Percentiles rank a stretch among this genome's conserved stretches.
Evolutionary conservation across 2,329 filamentous ascomycete species (phyloP).

Genomic region (Alternaria novae-zelandiae): DNA sequence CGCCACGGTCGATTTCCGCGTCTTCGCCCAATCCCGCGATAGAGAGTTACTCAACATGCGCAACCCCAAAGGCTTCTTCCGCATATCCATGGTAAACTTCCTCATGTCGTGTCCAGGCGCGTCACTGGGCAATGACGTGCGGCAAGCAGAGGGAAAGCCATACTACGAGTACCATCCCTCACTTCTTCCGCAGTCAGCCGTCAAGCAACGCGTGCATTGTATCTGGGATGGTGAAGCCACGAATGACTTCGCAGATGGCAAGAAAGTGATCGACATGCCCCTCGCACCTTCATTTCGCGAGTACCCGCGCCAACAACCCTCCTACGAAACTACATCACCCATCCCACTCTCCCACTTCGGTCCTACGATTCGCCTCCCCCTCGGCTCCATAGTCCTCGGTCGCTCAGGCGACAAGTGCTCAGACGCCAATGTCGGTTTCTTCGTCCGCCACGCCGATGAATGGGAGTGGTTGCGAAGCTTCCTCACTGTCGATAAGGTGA

Average conservation of each 20-base stretch:
- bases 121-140: constrained; percentile 31
- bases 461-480: constrained; percentile 40
- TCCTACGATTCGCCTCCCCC: constrained; percentile 43
- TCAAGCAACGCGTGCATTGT: constrained; percentile 38
- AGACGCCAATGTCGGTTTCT: constrained; percentile 43
- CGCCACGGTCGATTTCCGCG: constrained; percentile 58
- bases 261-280: constrained; percentile 27
- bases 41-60: constrained; percentile 52
- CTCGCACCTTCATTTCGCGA: constrained; percentile 23
- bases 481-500: constrained; percentile 36
- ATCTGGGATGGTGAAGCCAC: constrained; percentile 30
- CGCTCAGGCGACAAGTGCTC: constrained; percentile 44
- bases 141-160: constrained; percentile 33
- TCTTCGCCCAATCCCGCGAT: constrained; percentile 56
- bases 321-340: constrained; percentile 40
- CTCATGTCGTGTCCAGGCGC: constrained; percentile 53
- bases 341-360: constrained; percentile 43
- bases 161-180: constrained; percentile 53
- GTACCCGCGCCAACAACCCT: constrained; percentile 35
- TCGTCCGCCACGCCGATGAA: constrained; percentile 39
- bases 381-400: constrained; percentile 48
- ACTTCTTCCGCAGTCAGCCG: constrained; percentile 35
- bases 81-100: constrained; percentile 50
- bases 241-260: constrained; percentile 20
- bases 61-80: constrained; percentile 48